phyloP scores from a whole-genome alignment of 2,329 filamentous ascomycete genomes.

The Xylaria sp. region DNA sequence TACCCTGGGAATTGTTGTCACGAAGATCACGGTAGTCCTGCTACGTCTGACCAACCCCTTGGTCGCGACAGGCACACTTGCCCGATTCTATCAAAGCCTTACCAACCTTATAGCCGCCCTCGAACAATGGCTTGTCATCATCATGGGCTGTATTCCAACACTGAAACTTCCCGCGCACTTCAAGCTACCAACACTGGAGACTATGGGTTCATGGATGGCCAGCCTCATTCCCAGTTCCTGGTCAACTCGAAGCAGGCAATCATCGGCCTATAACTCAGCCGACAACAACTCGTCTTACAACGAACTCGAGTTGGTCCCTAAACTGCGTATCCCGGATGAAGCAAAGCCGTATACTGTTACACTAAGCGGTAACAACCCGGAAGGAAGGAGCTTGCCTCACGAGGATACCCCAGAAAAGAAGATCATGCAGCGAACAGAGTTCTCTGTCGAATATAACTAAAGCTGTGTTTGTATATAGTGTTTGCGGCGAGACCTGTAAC shows the following conservation, averaged over 20 bases:
- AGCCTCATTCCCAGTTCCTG: conserved; percentile 4
- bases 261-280: neutral
- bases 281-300: neutral
- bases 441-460: conserved; percentile 2
- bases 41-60: neutral
- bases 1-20: neutral
- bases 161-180: conserved; percentile 9
- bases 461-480: no score
- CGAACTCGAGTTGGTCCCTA: conserved; percentile 4
- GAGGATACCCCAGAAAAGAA: neutral
- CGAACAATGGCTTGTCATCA: conserved; percentile 27
- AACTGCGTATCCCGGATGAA: neutral
- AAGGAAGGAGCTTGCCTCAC: neutral
- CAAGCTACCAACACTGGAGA: conserved; percentile 1
- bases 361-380: neutral
- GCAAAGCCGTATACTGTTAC: conserved; percentile 4
- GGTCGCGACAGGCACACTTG: neutral
- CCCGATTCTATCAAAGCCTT: neutral
- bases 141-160: conserved; percentile 23
- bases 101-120: neutral
- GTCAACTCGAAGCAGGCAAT: conserved; percentile 7
- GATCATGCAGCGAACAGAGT: conserved; percentile 6
- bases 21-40: neutral
- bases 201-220: neutral
- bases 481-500: no score